Evolutionary conservation across 2,329 filamentous ascomycete species (phyloP), one percentile per base, ranked within the genome.

Genomic region (Sarocladium strictum): DNA sequence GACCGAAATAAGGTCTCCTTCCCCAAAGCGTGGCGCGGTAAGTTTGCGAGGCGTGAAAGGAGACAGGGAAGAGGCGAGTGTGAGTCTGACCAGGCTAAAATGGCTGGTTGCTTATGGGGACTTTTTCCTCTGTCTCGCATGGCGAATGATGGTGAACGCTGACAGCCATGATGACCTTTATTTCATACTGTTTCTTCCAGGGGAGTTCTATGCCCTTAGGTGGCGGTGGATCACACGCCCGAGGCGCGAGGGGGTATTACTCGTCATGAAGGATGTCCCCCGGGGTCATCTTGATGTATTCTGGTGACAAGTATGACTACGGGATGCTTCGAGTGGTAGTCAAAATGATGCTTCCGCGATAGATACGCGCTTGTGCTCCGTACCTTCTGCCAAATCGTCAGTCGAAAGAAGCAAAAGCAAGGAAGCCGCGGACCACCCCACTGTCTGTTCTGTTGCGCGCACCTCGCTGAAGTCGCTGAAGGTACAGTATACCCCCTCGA

Each of bases 1-100:
- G 55, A 67, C 64, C 57, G 64, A 58, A 65, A 65, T 64, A 62
- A 64, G 73, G 54, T 72, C n/a, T n/a, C n/a, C n/a, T n/a, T n/a
- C n/a, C n/a, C 29, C 29, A 6, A 32, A 32, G 29, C 12, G 29
- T 32, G 29, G 29, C 29, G 29, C 29, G 12, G 29, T 6, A 32
- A 7, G n/a, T n/a, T n/a, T n/a, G n/a, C 32, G 9, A 33, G 32
- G 32, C 32, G 32, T 15, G 15, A 33, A 33, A 9, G 32, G 15
- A 15, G 32, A 33, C 32, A 15, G 32, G 32, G 35, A 38, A 5
- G 35, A 19, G 12, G 9, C 35, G 6, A 15, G 5, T 7, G 6
- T n/a, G 12, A 38, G 35, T 38, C 35, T 38, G 35, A 38, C 35
- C 15, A n/a, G 35, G 15, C 35, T n/a, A 12, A 32, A 32, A 17